These are phyloP conservation scores for Poa annua DNA, from an alignment of 176 grass and related monocot genomes.

Conservation along the genomic window DNA sequence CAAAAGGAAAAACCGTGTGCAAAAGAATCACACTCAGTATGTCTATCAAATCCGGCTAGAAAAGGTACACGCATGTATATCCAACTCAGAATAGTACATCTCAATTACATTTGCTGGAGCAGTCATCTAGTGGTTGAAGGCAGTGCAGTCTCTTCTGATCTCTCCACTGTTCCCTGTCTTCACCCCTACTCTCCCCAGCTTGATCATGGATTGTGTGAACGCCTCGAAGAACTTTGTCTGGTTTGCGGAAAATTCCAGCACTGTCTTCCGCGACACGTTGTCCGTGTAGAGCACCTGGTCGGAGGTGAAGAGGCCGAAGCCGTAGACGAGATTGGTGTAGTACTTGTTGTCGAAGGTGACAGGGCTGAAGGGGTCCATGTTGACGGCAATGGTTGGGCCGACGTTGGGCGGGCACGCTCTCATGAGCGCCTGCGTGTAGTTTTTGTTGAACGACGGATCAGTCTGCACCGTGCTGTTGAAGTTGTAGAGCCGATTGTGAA, in stretches of 20 bases:
- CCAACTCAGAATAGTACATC: constrained; percentile 49
- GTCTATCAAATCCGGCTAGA: constrained; percentile 22
- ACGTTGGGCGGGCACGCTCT: constrained; percentile 64
- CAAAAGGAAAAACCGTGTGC: constrained; percentile 28
- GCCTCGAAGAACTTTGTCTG: constrained; percentile 67
- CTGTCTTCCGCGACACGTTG: constrained; percentile 5
- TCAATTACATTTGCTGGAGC: constrained; percentile 41
- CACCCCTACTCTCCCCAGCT: constrained; percentile 73
- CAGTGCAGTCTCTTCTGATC: constrained; percentile 78
- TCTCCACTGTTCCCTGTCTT: constrained; percentile 62
- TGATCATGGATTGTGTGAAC: constrained; percentile 49
- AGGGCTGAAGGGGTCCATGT: constrained; percentile 78
- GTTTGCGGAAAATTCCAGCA: constrained; percentile 51
- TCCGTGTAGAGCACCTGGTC: constrained; percentile 65
- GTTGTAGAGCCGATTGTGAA: constrained; percentile 62
- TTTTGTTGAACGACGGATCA: constrained; percentile 52
- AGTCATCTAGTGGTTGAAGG: constrained; percentile 60
- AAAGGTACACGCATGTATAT: constrained; percentile 34
- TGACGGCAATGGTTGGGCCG: constrained; percentile 67
- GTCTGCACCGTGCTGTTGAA: constrained; percentile 25
- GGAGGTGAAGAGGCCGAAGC: constrained; percentile 79
- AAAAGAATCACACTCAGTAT: constrained; percentile 47
- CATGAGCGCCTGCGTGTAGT: constrained; percentile 62
- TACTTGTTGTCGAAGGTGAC: constrained; percentile 75
- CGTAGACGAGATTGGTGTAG: constrained; percentile 58